Base-by-base conservation (phyloP, 805 yeast genomes). In the Starmera quercuum region DNA sequence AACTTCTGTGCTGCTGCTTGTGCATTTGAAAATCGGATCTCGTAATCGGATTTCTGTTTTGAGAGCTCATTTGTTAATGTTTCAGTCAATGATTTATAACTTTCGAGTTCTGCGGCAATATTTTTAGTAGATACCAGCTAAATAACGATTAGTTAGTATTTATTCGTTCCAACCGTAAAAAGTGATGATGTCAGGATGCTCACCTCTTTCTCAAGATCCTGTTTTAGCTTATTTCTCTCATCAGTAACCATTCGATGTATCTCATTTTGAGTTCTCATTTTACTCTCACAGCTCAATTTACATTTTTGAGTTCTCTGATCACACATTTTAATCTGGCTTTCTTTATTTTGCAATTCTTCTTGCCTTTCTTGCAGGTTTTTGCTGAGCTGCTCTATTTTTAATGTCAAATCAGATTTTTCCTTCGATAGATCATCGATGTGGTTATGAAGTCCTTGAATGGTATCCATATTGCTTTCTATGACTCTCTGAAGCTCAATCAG, bases 231-330 rank as follows among this genome's bases (percentile, higher is more conserved):
- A 6, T 53, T 53, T 22, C 48, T 49, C 32, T 58, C 63, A 5
- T 56, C 45, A 6, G 41, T 38, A 1, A 58, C 42, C 13, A 59
- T 45, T 17, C 51, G 51, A 24, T 53, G 42, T 4, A 62, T 49
- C 18, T 59, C 63, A 14, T 44, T 44, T 39, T 63, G 66, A 1
- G 63, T 54, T 15, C 54, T 46, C 14, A 63, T 27, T 39, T 63
- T 60, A 29, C 56, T 52, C 17, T 63, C 63, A 30, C 47, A 57
- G n/a, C 44, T 49, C 4, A 51, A 42, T 25, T 48, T 44, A 7
- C 35, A 42, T 34, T 38, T 49, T 27, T 33, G 31, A 22, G 31
- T 37, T 42, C 32, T 46, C 28, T 31, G 49, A 10, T 38, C 51
- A 37, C 8, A 36, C 26, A 17, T 37, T 31, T 20, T 38, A 35